A percentile compares a stretch with the other conserved stretches of the same genome.
Conservation (phyloP, 176 grass and related monocot species). For the Guadua angustifolia region DNA sequence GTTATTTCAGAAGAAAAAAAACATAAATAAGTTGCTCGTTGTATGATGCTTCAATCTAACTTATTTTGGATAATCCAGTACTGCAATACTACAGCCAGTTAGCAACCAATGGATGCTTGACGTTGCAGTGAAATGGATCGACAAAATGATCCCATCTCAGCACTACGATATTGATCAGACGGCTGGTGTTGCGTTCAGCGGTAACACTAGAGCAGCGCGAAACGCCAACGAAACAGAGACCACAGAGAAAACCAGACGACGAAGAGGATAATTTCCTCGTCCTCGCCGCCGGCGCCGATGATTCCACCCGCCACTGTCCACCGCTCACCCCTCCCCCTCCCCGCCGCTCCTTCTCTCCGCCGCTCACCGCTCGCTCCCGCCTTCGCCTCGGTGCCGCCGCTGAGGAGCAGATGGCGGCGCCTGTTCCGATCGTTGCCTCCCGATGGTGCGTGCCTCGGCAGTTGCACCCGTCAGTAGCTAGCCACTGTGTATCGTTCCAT, state of each 20-base stretch:
- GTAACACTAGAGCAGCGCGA: neutral
- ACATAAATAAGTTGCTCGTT: too few relatives aligned
- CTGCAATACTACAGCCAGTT: too few relatives aligned
- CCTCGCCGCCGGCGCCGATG: conserved; percentile 43
- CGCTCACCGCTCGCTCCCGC: too few relatives aligned
- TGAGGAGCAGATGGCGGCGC: conserved; percentile 24
- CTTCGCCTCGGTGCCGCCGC: neutral
- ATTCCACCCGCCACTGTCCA: conserved; percentile 20
- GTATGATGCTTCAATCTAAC: too few relatives aligned
- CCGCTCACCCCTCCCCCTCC: neutral
- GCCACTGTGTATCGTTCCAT: neutral
- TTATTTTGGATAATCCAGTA: too few relatives aligned
- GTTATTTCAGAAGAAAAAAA: too few relatives aligned
- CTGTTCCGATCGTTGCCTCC: conserved; percentile 42
- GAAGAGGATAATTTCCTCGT: conserved; percentile 19
- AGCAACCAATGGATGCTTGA: too few relatives aligned
- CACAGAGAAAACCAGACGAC: neutral
- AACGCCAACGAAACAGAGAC: conserved; percentile 10
- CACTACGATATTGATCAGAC: neutral
- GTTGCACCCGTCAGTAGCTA: neutral
- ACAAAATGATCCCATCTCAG: too few relatives aligned
- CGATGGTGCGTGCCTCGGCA: conserved; percentile 6
- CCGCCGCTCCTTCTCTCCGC: accelerated
- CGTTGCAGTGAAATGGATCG: too few relatives aligned
- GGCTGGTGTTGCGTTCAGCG: neutral